A percentile compares a stretch with the other conserved stretches of the same genome.
Conservation (phyloP, 441 rosid genomes). For the Brassica hybrid region DNA sequence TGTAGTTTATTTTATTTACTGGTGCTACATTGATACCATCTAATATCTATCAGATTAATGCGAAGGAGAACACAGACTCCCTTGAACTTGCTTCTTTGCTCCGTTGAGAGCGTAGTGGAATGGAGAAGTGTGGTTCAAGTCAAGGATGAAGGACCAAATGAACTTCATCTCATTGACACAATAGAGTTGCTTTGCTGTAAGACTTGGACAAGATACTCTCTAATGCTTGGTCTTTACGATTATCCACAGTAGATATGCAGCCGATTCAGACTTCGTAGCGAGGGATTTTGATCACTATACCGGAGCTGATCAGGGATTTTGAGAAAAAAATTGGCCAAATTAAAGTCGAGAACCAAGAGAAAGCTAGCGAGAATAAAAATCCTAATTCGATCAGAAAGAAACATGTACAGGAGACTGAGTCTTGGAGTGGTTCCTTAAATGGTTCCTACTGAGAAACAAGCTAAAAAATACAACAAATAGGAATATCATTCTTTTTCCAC, state of each 20-base stretch:
- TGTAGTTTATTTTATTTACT: neutral
- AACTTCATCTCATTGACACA: neutral
- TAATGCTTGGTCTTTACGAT: neutral
- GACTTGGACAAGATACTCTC: neutral
- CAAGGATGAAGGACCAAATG: no score
- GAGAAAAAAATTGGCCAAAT: no score
- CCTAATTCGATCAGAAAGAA: no score
- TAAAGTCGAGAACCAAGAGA: no score
- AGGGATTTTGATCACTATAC: neutral
- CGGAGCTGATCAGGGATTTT: neutral
- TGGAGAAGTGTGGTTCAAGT: neutral
- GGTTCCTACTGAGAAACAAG: no score
- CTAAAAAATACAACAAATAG: no score
- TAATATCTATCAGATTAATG: neutral
- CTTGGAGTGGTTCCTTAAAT: no score
- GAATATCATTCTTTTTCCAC: no score
- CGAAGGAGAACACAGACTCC: neutral
- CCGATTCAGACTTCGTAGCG: neutral
- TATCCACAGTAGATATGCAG: neutral
- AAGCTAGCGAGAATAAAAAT: no score
- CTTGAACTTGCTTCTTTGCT: neutral
- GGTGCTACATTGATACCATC: neutral
- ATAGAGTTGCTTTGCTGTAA: neutral
- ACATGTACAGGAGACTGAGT: no score
- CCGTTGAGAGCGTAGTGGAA: neutral